Evolutionary conservation across 1,284 basidiomycete species (phyloP).

Genomic region (Sporisorium scitamineum): DNA sequence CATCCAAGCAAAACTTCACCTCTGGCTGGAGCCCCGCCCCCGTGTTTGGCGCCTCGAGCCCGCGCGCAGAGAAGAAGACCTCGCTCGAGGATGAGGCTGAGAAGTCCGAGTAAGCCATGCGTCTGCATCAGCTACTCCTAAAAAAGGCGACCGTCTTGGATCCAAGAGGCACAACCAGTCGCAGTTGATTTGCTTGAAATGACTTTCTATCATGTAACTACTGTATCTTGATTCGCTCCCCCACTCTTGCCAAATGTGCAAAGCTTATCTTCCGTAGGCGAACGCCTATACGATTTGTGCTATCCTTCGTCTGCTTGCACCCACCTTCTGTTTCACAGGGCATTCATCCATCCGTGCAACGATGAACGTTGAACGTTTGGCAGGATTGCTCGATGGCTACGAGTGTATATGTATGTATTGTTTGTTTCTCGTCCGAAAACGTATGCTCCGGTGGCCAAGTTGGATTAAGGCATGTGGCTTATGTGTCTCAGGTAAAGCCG

Average conservation of each 20-base stretch:
- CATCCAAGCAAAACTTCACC: constrained; percentile 38
- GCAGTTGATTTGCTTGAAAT: not conserved
- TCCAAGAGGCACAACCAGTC: not conserved
- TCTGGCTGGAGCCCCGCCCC: constrained; percentile 41
- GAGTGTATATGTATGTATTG: constrained; percentile 13
- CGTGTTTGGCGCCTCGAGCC: constrained; percentile 33
- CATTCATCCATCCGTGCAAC: too few species aligned
- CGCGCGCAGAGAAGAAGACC: constrained; percentile 28
- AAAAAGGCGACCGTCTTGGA: not conserved
- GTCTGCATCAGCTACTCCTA: not conserved
- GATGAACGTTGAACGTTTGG: not conserved
- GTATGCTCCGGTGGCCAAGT: constrained; percentile 50
- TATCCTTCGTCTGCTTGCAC: too few species aligned
- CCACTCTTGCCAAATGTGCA: not conserved
- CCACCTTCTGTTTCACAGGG: too few species aligned
- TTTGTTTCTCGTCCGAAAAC: constrained; percentile 43
- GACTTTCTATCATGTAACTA: not conserved
- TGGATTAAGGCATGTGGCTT: constrained; percentile 58
- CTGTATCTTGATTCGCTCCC: not conserved
- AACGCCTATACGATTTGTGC: too few species aligned
- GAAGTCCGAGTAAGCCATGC: constrained; percentile 8
- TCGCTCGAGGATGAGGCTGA: constrained; percentile 14
- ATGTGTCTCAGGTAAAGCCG: constrained; percentile 32
- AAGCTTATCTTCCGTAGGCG: too few species aligned
- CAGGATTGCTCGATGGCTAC: not conserved